These are phyloP conservation scores for Phytophthora quininea DNA, from an alignment of 352 stramenopile genomes.

Conservation along the genomic window DNA sequence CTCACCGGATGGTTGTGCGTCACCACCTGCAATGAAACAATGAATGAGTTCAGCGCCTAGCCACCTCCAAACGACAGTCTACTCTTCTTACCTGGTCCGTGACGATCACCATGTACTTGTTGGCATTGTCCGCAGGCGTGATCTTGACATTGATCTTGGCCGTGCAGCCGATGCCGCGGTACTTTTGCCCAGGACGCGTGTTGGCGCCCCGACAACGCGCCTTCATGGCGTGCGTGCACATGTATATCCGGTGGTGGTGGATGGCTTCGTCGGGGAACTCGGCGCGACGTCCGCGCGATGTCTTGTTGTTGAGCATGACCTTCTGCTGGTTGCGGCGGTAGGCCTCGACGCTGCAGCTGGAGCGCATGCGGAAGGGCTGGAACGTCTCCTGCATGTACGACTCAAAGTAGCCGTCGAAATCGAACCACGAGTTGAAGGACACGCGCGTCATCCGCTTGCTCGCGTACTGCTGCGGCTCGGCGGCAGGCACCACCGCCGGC, in stretches of 20 bases:
- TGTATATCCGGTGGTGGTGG: constrained; percentile 90
- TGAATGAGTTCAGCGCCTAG: constrained; percentile 4
- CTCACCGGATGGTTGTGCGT: constrained; percentile 87
- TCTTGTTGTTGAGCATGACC: constrained; percentile 90
- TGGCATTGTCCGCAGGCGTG: constrained; percentile 77
- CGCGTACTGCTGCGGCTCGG: constrained; percentile 56
- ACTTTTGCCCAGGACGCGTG: constrained; percentile 80
- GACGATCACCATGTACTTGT: constrained; percentile 89
- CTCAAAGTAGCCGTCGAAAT: constrained; percentile 89
- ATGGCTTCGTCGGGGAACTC: constrained; percentile 84
- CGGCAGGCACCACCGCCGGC: constrained; percentile 23
- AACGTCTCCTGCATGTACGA: constrained; percentile 90
- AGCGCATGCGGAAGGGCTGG: constrained; percentile 88
- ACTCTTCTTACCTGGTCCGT: constrained; percentile 69
- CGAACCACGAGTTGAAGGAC: constrained; percentile 89
- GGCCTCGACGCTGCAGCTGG: constrained; percentile 81
- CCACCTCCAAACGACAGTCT: too few relatives aligned
- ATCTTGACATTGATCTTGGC: constrained; percentile 91
- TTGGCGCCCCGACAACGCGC: constrained; percentile 77
- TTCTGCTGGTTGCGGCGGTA: constrained; percentile 88
- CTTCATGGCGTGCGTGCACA: constrained; percentile 90
- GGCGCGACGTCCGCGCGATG: constrained; percentile 74
- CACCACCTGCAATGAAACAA: constrained; percentile 56
- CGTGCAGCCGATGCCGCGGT: constrained; percentile 84
- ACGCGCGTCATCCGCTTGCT: constrained; percentile 86